Evolutionary conservation across 2,329 filamentous ascomycete genomes (phyloP).

Genomic region (Blumeriella jaapii): DNA sequence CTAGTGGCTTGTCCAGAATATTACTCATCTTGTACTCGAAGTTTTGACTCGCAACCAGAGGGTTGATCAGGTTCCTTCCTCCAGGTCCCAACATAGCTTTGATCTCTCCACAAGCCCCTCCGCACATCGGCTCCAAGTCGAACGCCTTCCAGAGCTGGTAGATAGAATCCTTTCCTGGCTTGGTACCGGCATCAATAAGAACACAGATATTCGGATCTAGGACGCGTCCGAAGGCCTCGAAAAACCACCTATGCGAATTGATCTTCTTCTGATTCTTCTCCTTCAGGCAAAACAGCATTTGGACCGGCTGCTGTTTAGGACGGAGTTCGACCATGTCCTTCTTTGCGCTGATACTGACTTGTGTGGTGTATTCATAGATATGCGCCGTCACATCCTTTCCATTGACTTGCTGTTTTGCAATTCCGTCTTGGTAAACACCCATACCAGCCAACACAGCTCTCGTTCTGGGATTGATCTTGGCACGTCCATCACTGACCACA

Average conservation of each 20-base stretch:
- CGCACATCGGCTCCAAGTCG: slow-evolving; percentile 94
- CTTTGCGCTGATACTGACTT: slow-evolving; percentile 80
- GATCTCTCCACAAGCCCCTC: slow-evolving; percentile 95
- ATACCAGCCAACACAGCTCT: slow-evolving; percentile 81
- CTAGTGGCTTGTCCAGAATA: slow-evolving; percentile 93
- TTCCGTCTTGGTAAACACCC: slow-evolving; percentile 96
- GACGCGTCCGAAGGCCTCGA: slow-evolving; percentile 87
- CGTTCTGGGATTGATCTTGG: slow-evolving; percentile 90
- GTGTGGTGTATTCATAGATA: slow-evolving; percentile 90
- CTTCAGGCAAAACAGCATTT: slow-evolving; percentile 96
- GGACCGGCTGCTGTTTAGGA: slow-evolving; percentile 78
- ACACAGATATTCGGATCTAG: slow-evolving; percentile 95
- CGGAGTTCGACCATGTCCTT: slow-evolving; percentile 67
- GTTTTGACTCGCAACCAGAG: slow-evolving; percentile 90
- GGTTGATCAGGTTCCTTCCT: slow-evolving; percentile 83
- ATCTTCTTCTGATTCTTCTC: slow-evolving; percentile 99
- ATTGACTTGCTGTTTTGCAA: slow-evolving; percentile 97
- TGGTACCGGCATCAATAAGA: slow-evolving; percentile 89
- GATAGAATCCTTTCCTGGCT: slow-evolving; percentile 85
- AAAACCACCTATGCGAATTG: slow-evolving; percentile 99
- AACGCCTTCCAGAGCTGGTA: slow-evolving; percentile 99
- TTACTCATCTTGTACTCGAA: slow-evolving; percentile 99
- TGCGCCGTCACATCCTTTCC: slow-evolving; percentile 92
- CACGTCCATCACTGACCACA: slow-evolving; percentile 91
- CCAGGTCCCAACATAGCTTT: slow-evolving; percentile 86